Base-by-base conservation (phyloP, 2,329 filamentous ascomycete species). In the Lasiodiplodia sp. region DNA sequence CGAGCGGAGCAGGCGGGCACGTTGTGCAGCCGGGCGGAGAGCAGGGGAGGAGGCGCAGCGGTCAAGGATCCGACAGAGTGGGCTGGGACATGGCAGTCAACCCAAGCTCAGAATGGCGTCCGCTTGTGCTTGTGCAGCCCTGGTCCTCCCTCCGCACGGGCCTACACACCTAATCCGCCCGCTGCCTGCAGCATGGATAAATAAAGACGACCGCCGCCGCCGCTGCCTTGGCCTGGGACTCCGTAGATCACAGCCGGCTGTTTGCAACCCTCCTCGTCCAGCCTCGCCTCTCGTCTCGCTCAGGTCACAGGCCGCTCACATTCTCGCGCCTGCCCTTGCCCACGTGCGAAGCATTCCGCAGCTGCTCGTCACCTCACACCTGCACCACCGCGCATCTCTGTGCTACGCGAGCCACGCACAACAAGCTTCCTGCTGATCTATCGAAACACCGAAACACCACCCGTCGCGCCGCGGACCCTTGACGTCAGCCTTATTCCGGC, bases 381-480 rank as follows among this genome's bases (percentile, higher is more conserved):
- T 31, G 56, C 62, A 40, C 56, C 57, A 67, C 66, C 25, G 31
- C 55, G 57, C 57, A 18, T 51, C 37, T 49, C 55, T 55, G 66
- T 68, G 57, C 57, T n/a, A 68, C 66, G 31, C 56, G 47, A 55
- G 21, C 56, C 66, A 63, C 66, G 66, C 47, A 37, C 57, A 25
- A 62, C 49, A 62, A 55, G 34, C 56, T 68, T 68, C 57, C 23
- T 21, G 44, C 49, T 25, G 56, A 68, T 62, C 66, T 37, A 6
- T 34, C 56, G 66, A 68, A 68, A 68, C 66, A 68, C 53, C 57
- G 57, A 68, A 68, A 62, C 56, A 62, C 44, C 31, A 16, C 66
- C 49, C 57, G 66, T 68, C 47, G 37, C 66, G 55, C 57, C 18
- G 40, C 56, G 37, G 38, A 12, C 49, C 66, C 66, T 68, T 68